Evolutionary conservation across 176 grass and related monocot species (phyloP).

Genomic region (Musa itinerans): DNA sequence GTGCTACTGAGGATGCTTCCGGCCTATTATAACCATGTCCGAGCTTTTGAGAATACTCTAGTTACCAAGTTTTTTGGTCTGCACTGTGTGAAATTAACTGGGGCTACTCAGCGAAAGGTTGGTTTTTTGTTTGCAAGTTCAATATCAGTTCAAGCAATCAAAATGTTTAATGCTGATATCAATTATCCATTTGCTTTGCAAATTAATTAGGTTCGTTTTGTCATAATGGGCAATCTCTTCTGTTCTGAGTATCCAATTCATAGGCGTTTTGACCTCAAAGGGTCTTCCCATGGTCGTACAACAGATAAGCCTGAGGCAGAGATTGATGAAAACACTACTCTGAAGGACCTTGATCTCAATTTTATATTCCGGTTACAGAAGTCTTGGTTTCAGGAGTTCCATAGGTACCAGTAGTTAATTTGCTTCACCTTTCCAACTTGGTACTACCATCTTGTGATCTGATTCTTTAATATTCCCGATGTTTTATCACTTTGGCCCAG

Average conservation of each 20-base stretch:
- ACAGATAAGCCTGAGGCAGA: conserved; percentile 72
- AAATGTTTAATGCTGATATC: neutral
- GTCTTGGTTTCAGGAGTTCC: conserved; percentile 61
- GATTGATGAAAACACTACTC: conserved; percentile 58
- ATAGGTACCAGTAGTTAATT: conserved; percentile 24
- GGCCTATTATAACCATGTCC: conserved; percentile 71
- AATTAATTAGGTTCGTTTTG: conserved; percentile 56
- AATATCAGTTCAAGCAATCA: neutral
- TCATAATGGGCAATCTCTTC: conserved; percentile 89
- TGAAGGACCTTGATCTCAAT: conserved; percentile 87
- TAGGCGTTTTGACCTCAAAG: conserved; percentile 70
- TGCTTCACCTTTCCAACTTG: neutral
- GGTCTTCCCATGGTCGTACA: conserved; percentile 69
- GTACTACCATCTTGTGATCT: neutral
- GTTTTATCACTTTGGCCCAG: neutral
- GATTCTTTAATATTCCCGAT: neutral
- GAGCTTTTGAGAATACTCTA: conserved; percentile 48
- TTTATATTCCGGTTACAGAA: conserved; percentile 63
- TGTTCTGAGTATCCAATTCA: conserved; percentile 47
- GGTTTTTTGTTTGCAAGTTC: neutral
- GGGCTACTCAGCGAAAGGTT: conserved; percentile 77
- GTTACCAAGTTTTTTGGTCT: conserved; percentile 78
- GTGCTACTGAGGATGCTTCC: conserved; percentile 88
- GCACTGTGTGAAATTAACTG: conserved; percentile 70
- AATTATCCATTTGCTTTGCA: neutral